Evolutionary conservation across 1,284 basidiomycete species (phyloP).

Genomic region (Apiotrichum gracile): DNA sequence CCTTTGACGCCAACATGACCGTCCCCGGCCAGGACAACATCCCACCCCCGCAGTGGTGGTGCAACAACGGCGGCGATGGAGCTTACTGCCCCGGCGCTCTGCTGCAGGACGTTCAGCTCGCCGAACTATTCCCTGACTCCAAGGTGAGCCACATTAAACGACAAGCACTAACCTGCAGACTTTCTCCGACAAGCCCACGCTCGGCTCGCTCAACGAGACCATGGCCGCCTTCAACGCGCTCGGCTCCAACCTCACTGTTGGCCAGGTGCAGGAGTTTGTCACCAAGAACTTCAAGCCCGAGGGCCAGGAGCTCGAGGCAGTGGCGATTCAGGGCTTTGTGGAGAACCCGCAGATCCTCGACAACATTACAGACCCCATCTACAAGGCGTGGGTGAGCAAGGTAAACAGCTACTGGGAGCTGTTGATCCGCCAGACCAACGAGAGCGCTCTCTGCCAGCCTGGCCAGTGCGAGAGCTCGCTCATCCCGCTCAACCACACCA

Average conservation of each 20-base stretch:
- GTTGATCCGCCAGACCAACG: constrained; percentile 65
- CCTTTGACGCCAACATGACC: too few species aligned
- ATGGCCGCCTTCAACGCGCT: constrained; percentile 63
- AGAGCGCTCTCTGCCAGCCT: constrained; percentile 58
- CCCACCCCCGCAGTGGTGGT: constrained; percentile 59
- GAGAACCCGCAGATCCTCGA: constrained; percentile 61
- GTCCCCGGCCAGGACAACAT: constrained; percentile 64
- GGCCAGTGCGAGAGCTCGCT: constrained; percentile 68
- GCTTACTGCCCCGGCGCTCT: constrained; percentile 76
- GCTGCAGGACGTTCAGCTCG: constrained; percentile 77
- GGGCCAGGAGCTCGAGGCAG: constrained; percentile 69
- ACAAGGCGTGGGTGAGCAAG: constrained; percentile 65
- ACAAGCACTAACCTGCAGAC: constrained; percentile 20
- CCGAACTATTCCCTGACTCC: constrained; percentile 67
- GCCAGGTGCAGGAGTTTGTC: constrained; percentile 58
- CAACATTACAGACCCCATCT: constrained; percentile 64
- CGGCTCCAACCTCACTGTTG: constrained; percentile 53
- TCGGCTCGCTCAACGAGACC: constrained; percentile 59
- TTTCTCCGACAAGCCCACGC: constrained; percentile 82
- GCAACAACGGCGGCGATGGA: constrained; percentile 28
- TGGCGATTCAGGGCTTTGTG: constrained; percentile 59
- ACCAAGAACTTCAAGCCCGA: constrained; percentile 68
- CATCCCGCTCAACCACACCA: constrained; percentile 82
- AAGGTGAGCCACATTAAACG: constrained; percentile 54
- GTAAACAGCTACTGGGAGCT: constrained; percentile 79